phyloP scores from a whole-genome alignment of 1,284 basidiomycete genomes.

The Tylopilus orsonianus region DNA sequence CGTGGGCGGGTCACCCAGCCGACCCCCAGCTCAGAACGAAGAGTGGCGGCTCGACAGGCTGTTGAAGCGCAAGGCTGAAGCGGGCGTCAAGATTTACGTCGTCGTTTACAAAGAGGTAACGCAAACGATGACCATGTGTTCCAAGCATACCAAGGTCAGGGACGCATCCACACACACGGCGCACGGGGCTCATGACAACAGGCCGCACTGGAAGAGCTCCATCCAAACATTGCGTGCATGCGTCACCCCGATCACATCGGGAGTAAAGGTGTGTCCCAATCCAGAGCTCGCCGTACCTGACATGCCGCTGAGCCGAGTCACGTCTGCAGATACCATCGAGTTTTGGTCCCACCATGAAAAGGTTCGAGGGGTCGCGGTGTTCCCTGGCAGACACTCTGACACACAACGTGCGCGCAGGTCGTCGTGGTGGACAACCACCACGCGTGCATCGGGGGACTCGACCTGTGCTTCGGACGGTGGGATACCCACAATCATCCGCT shows the following conservation, averaged over 20 bases:
- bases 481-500: constrained; percentile 86
- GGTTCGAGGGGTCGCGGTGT: constrained; percentile 19
- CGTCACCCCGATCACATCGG: constrained; percentile 90
- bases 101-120: constrained; percentile 91
- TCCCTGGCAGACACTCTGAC: constrained; percentile 1
- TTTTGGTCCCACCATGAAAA: constrained; percentile 88
- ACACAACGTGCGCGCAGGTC: constrained; percentile 40
- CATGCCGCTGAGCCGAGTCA: background rate
- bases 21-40: constrained; percentile 79
- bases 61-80: constrained; percentile 81
- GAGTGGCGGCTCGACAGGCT: constrained; percentile 87
- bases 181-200: constrained; percentile 30
- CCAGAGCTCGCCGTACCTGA: background rate
- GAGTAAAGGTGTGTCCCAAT: constrained; percentile 53
- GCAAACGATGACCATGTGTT: constrained; percentile 86
- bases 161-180: no score
- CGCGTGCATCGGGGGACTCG: constrained; percentile 83
- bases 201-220: constrained; percentile 77
- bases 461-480: constrained; percentile 95
- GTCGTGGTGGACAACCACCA: constrained; percentile 85
- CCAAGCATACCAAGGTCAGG: constrained; percentile 78
- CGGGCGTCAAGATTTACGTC: constrained; percentile 88
- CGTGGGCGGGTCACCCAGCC: constrained; percentile 43
- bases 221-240: constrained; percentile 85
- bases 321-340: constrained; percentile 59